Evolutionary conservation across 169 alveolate genomes (phyloP).

Genomic region (Eimeria acervulina): DNA sequence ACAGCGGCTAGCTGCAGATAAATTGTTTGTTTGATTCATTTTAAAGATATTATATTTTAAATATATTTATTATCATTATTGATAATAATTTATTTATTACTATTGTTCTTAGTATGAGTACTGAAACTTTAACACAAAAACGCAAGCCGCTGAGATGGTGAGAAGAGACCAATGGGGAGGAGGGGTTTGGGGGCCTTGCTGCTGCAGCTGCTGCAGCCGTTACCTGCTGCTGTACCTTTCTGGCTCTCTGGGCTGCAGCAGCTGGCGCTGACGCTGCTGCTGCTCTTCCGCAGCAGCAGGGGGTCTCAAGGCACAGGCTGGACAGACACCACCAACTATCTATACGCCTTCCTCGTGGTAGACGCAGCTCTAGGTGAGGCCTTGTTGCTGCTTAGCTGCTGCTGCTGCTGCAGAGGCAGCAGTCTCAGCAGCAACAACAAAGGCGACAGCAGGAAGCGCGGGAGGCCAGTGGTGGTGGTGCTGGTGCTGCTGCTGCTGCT

Average conservation of each 20-base stretch:
- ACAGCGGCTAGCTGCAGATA: not conserved
- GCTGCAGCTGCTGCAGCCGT: conserved; percentile 77
- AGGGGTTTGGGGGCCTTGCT: not conserved
- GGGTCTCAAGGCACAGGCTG: not conserved
- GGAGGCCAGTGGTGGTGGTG: not conserved
- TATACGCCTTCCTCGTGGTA: conserved; percentile 8
- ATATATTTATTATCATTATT: not conserved
- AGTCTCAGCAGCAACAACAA: conserved; percentile 3
- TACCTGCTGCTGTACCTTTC: conserved; percentile 42
- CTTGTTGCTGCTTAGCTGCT: not conserved
- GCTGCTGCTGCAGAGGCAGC: conserved; percentile 20
- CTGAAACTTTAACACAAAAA: too few relatives aligned
- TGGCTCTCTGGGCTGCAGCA: conserved; percentile 35
- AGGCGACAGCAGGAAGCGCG: not conserved
- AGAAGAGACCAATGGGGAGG: not conserved
- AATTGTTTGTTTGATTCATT: not conserved
- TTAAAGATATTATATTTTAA: not conserved
- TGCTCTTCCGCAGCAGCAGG: not conserved
- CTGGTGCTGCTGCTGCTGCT: not conserved
- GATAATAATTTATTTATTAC: not conserved
- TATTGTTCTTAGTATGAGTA: too few relatives aligned
- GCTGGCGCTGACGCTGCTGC: conserved; percentile 17
- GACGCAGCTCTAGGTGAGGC: conserved; percentile 51
- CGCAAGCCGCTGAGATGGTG: not conserved
- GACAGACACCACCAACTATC: not conserved